These are phyloP conservation scores for Xylaria nigripes DNA, from an alignment of 495 filamentous ascomycete species.

Conservation along the genomic window DNA sequence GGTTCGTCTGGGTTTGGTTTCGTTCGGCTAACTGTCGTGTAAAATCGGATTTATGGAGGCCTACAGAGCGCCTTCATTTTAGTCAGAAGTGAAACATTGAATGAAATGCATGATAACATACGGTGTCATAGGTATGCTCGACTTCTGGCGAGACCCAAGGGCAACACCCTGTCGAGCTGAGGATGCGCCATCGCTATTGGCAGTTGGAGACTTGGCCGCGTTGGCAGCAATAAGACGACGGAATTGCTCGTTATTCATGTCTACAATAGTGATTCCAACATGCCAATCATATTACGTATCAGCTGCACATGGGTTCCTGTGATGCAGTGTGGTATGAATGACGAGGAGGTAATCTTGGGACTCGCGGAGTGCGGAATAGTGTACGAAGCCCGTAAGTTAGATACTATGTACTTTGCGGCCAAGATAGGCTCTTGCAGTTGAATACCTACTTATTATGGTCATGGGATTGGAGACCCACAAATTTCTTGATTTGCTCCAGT, in stretches of 20 bases:
- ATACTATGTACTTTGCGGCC: too few relatives aligned
- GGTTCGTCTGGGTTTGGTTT: slow-evolving; percentile 39
- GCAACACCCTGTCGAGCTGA: slow-evolving; percentile 27
- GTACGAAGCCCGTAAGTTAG: too few relatives aligned
- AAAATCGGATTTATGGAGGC: slow-evolving; percentile 56
- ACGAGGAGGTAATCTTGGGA: too few relatives aligned
- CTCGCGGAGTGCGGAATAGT: too few relatives aligned
- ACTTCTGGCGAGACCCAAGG: slow-evolving; percentile 58
- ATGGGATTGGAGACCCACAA: too few relatives aligned
- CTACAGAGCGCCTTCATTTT: slow-evolving; percentile 56
- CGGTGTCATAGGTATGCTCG: slow-evolving; percentile 84
- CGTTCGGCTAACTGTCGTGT: slow-evolving; percentile 78
- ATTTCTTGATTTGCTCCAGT: too few relatives aligned
- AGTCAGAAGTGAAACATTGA: slow-evolving; percentile 20
- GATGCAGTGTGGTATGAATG: background rate
- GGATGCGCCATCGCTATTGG: slow-evolving; percentile 31
- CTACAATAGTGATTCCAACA: background rate
- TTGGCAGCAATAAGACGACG: slow-evolving; percentile 66
- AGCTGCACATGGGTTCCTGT: background rate
- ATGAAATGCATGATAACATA: slow-evolving; percentile 29
- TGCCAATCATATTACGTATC: background rate
- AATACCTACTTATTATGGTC: too few relatives aligned
- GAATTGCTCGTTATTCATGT: slow-evolving; percentile 96
- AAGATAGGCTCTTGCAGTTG: too few relatives aligned
- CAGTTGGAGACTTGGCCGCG: slow-evolving; percentile 27